Base-by-base conservation (phyloP, 129 eudicot genomes). In the Lactuca sativa region DNA sequence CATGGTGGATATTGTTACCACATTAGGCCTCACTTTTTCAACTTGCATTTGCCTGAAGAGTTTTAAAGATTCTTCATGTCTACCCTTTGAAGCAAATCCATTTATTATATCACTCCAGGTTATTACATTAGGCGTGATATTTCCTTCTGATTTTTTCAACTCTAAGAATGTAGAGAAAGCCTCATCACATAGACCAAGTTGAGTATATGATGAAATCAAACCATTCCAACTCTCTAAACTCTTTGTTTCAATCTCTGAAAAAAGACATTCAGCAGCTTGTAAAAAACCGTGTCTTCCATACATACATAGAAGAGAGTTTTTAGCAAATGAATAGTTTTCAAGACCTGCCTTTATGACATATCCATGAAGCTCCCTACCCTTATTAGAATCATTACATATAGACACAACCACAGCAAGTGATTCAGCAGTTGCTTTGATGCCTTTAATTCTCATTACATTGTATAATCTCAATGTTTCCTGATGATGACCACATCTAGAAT, bases 161-260 rank as follows among this genome's bases (percentile, higher is more conserved):
- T 61, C 71, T 1, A 75, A 73, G 63, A 90, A 90, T 6, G 72
- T 52, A 44, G 80, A 30, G 10, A 65, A 87, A 47, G 97, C 95
- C 67, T 82, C 84, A 62, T 90, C 95, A 65, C 91, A 85, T 54
- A 81, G 75, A 34, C 97, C 97, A 66, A 73, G 75, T 59, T 85
- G 87, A 49, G 81, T 86, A 68, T 85, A 90, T 14, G 81, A 80
- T 58, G 97, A 80, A 52, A 90, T 90, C 72, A 90, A 67, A 51
- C 83, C 85, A 62, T 90, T 90, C 97, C 97, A 90, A 77, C 83
- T 87, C 60, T 81, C 89, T 63, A 85, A 49, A 72, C 68, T 81
- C 68, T 83, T 90, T 3, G 21, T 15, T 66, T 77, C 54, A 33
- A 83, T 75, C 62, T 73, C 86, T 1, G 81, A 64, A 76, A 90